Percentiles rank a stretch among this genome's conserved stretches.
Evolutionary conservation across 2,329 filamentous ascomycete genomes (phyloP).

Genomic region (Colletotrichum sp.): DNA sequence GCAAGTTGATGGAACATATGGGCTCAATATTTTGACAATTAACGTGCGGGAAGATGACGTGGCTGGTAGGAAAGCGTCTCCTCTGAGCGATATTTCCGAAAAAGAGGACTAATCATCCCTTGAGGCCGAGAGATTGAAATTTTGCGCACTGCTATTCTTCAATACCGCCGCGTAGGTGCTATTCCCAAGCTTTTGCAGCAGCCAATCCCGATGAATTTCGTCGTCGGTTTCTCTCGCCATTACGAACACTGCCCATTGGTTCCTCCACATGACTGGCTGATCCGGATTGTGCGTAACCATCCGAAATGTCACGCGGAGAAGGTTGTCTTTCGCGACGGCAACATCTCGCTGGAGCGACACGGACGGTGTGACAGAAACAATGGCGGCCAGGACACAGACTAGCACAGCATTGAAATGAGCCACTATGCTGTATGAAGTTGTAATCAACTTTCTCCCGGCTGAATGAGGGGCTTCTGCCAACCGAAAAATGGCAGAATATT

Average conservation of each 20-base stretch:
- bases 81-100: not conserved
- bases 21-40: not conserved
- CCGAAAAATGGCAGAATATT: not conserved
- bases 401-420: not conserved
- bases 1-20: not conserved
- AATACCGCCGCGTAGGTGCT: not conserved
- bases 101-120: not conserved
- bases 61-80: not conserved
- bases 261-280: not conserved
- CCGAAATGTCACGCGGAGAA: not conserved
- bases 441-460: not conserved
- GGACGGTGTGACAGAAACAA: not conserved
- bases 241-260: not conserved
- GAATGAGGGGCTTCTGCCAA: not conserved
- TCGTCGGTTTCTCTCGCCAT: not conserved
- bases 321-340: not conserved
- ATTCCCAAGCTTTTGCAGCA: not conserved
- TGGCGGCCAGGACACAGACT: not conserved
- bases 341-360: not conserved
- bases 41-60: not conserved
- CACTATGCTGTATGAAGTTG: not conserved
- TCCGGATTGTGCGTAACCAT: not conserved
- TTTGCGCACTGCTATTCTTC: conserved; percentile 27
- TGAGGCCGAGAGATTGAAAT: not conserved
- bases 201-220: not conserved